Base-by-base conservation (phyloP, 805 yeast genomes). In the Starmerella tilneyi region DNA sequence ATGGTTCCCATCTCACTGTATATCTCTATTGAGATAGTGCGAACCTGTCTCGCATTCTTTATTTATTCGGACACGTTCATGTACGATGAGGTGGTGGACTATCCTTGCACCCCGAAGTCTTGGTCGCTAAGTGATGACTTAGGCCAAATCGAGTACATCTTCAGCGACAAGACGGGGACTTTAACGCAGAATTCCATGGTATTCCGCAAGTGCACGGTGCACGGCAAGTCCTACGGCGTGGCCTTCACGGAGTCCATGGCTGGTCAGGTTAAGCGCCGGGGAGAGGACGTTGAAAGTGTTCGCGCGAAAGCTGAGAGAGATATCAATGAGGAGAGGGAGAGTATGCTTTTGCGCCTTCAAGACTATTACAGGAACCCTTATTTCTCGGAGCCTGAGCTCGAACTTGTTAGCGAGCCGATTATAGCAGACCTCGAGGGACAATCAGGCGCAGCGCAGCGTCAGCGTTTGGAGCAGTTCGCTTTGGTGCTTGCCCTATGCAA, bases 51-150 rank as follows among this genome's bases (percentile, higher is more conserved):
- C 58, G 89, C 88, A 0, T 78, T 69, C 51, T 81, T 81, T 64
- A 83, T 82, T 51, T 79, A 73, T 60, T 72, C 81, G 2, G 94
- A 82, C 60, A 64, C 70, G 22, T 69, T 73, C 47, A 77, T 82
- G 80, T 83, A 82, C 58, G 79, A 81, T 55, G 78, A 71, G 43
- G 70, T 63, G 45, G 64, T 80, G 38, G 86, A 83, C 61, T 79
- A 75, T 57, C 86, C 89, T 0, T 81, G 89, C 60, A 72, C 78
- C 1, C 89, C 94, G 2, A 81, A 81, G 55, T 74, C 88, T 0
- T 82, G 94, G 94, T 78, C 78, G 50, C 79, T 82, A 36, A 79
- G 86, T 5, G 94, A 82, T 63, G 94, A 82, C 61, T 69, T 82
- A 51, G 94, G 94, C 16, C 94, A 82, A 60, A 78, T 82, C 48